Percentiles rank a stretch among this genome's conserved stretches.
Evolutionary conservation across 176 grass and related monocot genomes (phyloP).

Genomic region (Tuctoria greenei): DNA sequence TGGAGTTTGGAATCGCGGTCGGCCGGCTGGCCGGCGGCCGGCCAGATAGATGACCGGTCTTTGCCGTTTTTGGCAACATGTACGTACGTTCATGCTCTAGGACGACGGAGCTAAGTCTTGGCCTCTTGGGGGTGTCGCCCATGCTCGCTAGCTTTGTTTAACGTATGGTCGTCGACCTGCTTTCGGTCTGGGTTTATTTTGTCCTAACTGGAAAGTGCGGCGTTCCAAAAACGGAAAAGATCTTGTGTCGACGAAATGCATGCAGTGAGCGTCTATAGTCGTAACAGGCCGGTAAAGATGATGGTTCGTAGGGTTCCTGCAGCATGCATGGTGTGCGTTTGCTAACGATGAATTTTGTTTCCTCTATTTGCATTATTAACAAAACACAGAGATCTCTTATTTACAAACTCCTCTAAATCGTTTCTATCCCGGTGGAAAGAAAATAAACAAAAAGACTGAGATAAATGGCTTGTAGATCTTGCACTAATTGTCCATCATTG

Average conservation of each 20-base stretch:
- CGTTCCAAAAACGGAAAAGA: conserved; percentile 25
- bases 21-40: too few relatives aligned
- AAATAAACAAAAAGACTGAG: too few relatives aligned
- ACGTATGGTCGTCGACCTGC: not conserved
- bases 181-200: conserved; percentile 43
- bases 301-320: too few relatives aligned
- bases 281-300: too few relatives aligned
- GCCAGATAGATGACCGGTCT: conserved; percentile 2
- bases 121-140: conserved; percentile 36
- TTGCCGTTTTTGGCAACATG: conserved; percentile 43
- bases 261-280: too few relatives aligned
- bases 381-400: too few relatives aligned
- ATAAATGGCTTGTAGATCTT: not conserved
- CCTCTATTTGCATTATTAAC: too few relatives aligned
- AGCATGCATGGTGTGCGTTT: too few relatives aligned
- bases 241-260: too few relatives aligned
- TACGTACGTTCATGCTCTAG: not conserved
- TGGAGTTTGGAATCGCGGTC: conserved; percentile 6
- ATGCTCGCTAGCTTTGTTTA: conserved; percentile 33
- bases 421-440: too few relatives aligned
- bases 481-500: conserved; percentile 31
- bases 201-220: conserved; percentile 25
- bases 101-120: conserved; percentile 1
- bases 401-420: too few relatives aligned
- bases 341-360: too few relatives aligned